Evolutionary conservation across 2,329 filamentous ascomycete species (phyloP).

Genomic region (Hypoxylon sp.): DNA sequence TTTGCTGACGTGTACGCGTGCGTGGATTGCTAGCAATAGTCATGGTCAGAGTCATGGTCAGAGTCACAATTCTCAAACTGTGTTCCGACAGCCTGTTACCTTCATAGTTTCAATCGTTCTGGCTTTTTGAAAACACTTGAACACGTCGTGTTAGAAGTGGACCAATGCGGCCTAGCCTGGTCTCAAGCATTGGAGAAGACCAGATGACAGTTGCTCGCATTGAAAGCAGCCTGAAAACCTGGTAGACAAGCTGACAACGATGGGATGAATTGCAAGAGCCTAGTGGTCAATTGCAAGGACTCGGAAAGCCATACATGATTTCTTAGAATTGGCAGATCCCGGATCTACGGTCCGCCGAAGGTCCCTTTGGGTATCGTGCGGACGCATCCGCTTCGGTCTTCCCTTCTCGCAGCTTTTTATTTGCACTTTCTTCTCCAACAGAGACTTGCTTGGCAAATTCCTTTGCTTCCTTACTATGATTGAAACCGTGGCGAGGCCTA

Average conservation of each 20-base stretch:
- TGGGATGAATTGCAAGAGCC: constrained; percentile 30
- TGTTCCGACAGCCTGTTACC: constrained; percentile 54
- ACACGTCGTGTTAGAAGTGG: constrained; percentile 41
- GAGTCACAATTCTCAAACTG: constrained; percentile 55
- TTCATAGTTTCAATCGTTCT: constrained; percentile 51
- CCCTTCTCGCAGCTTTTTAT: constrained; percentile 3
- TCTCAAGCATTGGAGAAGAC: constrained; percentile 34
- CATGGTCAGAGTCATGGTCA: constrained; percentile 40
- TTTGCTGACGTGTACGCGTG: constrained; percentile 10
- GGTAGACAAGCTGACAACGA: constrained; percentile 14
- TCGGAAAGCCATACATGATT: constrained; percentile 5
- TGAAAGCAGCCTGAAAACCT: constrained; percentile 15
- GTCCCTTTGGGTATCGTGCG: neutral
- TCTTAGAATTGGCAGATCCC: constrained; percentile 17
- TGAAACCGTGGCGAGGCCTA: neutral
- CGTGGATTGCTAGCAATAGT: constrained; percentile 8
- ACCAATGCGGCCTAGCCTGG: constrained; percentile 32
- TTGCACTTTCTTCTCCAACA: constrained; percentile 3
- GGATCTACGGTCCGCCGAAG: constrained; percentile 34
- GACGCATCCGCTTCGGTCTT: neutral
- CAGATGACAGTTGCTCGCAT: constrained; percentile 37
- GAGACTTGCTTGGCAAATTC: neutral
- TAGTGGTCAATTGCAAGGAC: constrained; percentile 8
- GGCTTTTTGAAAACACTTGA: constrained; percentile 31
- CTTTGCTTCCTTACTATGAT: neutral